These are phyloP conservation scores for Globisporangium iwayamae DNA, from an alignment of 352 stramenopile species.

Conservation along the genomic window DNA sequence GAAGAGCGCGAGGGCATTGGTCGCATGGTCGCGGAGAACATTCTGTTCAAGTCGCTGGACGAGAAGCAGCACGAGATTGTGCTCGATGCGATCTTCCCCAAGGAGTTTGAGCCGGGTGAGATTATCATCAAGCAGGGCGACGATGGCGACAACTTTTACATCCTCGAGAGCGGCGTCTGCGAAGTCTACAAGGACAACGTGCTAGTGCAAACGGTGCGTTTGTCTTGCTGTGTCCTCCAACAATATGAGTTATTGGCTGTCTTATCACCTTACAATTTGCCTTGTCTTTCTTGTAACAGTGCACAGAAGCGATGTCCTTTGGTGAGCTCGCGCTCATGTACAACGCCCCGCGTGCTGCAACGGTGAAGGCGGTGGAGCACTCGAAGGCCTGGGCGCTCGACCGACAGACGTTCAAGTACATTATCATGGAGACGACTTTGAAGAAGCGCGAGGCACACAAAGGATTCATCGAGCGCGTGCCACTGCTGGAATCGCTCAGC, in stretches of 20 bases:
- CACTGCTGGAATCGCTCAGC: slow-evolving; percentile 89
- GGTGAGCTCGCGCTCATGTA: slow-evolving; percentile 98
- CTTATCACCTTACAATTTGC: neutral
- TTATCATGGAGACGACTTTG: slow-evolving; percentile 90
- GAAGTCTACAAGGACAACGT: slow-evolving; percentile 87
- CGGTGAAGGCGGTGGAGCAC: slow-evolving; percentile 87
- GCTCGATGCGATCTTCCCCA: slow-evolving; percentile 84
- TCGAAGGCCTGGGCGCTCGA: slow-evolving; percentile 93
- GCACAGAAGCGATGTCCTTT: slow-evolving; percentile 91
- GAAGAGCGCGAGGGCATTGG: slow-evolving; percentile 75
- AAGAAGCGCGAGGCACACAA: slow-evolving; percentile 87
- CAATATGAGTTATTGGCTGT: neutral
- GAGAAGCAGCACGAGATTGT: slow-evolving; percentile 87
- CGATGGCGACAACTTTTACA: slow-evolving; percentile 93
- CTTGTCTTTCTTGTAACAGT: slow-evolving; percentile 21
- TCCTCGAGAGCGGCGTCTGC: slow-evolving; percentile 91
- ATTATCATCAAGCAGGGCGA: slow-evolving; percentile 90
- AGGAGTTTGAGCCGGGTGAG: slow-evolving; percentile 71
- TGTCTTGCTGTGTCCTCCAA: too few species aligned
- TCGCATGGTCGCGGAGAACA: slow-evolving; percentile 85
- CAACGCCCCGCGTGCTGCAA: slow-evolving; percentile 94
- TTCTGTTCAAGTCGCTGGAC: slow-evolving; percentile 89
- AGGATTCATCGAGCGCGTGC: slow-evolving; percentile 86
- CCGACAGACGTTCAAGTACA: slow-evolving; percentile 89
- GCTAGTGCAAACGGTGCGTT: slow-evolving; percentile 72